phyloP scores from a whole-genome alignment of 495 filamentous ascomycete genomes.

The Penicillium steckii region DNA sequence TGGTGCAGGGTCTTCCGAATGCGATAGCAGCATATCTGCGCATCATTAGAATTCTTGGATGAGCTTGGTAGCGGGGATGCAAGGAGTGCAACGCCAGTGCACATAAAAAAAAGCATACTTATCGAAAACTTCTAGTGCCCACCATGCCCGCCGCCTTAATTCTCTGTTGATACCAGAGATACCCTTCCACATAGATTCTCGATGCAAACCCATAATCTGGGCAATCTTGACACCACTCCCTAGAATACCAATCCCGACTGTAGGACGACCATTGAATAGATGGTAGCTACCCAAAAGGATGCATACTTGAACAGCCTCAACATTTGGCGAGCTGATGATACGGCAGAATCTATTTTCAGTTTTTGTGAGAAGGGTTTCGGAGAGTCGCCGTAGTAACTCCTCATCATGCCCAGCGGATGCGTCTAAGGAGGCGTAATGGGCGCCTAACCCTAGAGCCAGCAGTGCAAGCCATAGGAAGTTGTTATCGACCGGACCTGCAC shows the following conservation, averaged over 20 bases:
- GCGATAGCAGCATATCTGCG: neutral
- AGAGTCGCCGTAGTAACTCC: neutral
- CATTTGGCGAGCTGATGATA: slow-evolving; percentile 11
- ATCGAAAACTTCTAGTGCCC: neutral
- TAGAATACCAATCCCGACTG: slow-evolving; percentile 5
- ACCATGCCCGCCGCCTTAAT: neutral
- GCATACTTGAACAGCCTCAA: slow-evolving; percentile 16
- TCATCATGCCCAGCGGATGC: neutral
- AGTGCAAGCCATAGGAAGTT: slow-evolving; percentile 12
- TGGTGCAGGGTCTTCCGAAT: neutral
- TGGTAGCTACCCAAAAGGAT: slow-evolving; percentile 12
- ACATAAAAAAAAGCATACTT: too few relatives aligned
- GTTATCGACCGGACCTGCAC: neutral
- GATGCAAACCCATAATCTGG: slow-evolving; percentile 6
- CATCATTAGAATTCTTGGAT: neutral
- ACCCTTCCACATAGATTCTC: neutral
- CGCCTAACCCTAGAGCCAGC: slow-evolving; percentile 8
- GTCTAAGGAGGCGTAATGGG: slow-evolving; percentile 9
- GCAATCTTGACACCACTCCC: slow-evolving; percentile 13
- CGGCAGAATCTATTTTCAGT: slow-evolving; percentile 5
- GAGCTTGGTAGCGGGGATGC: neutral
- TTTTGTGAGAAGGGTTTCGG: slow-evolving; percentile 1
- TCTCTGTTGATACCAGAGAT: neutral
- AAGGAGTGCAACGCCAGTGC: too few relatives aligned
- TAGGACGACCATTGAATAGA: slow-evolving; percentile 13